A percentile compares a stretch with the other conserved stretches of the same genome.
Conservation (phyloP, 2,329 filamentous ascomycete genomes). For the Tothia fuscella region DNA sequence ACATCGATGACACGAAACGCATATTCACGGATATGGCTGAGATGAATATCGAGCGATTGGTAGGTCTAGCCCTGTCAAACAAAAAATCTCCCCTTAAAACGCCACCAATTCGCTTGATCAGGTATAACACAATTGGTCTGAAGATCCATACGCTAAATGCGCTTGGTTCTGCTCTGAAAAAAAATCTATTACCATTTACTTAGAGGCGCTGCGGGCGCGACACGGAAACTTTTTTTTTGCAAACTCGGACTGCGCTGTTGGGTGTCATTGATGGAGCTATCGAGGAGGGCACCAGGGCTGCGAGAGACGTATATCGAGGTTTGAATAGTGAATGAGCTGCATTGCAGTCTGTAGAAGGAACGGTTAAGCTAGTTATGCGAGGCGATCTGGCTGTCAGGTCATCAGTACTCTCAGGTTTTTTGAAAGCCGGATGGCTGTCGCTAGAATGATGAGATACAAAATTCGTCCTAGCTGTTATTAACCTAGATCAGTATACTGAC, state of each 20-base stretch:
- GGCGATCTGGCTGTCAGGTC: no score
- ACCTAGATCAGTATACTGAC: no score
- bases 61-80: neutral
- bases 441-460: no score
- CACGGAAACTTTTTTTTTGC: slow-evolving; percentile 37
- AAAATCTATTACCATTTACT: slow-evolving; percentile 23
- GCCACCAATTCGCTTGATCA: neutral
- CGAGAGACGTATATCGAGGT: slow-evolving; percentile 18
- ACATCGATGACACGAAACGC: slow-evolving; percentile 24
- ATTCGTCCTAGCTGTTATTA: no score
- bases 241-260: slow-evolving; percentile 37
- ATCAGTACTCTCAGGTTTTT: no score
- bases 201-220: slow-evolving; percentile 28
- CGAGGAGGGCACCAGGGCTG: slow-evolving; percentile 31
- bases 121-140: slow-evolving; percentile 38
- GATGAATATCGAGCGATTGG: slow-evolving; percentile 16
- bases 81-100: neutral
- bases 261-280: slow-evolving; percentile 41
- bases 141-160: slow-evolving; percentile 36
- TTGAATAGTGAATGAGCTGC: no score
- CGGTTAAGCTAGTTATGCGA: no score
- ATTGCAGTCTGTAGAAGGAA: no score
- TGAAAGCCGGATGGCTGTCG: no score
- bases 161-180: slow-evolving; percentile 30
- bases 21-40: slow-evolving; percentile 22